phyloP scores from a whole-genome alignment of 1,284 basidiomycete species.

The Ustilago trichophora region DNA sequence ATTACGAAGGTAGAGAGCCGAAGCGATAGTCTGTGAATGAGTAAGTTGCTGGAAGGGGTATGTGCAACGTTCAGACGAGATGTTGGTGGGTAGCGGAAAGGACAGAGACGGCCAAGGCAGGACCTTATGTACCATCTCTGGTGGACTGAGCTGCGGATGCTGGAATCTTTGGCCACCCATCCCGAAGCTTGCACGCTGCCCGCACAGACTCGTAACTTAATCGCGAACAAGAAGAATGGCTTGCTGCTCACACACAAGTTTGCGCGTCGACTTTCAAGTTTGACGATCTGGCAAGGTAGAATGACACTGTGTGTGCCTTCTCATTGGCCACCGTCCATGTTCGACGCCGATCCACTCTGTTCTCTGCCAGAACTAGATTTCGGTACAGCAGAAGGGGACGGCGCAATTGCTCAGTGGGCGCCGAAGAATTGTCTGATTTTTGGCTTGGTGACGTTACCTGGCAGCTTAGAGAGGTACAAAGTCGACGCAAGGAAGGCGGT shows the following conservation, averaged over 20 bases:
- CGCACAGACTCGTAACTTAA: conserved; percentile 14
- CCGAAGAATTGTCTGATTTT: too few species aligned
- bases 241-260: conserved; percentile 6
- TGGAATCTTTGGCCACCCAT: conserved; percentile 16
- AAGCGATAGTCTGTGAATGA: conserved; percentile 24
- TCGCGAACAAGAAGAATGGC: conserved; percentile 3
- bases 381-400: too few species aligned
- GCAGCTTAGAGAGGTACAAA: too few species aligned
- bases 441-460: conserved; percentile 18
- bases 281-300: too few species aligned
- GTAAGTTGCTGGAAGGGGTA: conserved; percentile 31
- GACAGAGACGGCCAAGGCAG: neutral
- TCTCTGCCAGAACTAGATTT: too few species aligned
- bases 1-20: neutral
- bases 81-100: conserved; percentile 3
- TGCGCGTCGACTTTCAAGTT: conserved; percentile 34
- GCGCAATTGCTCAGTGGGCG: too few species aligned
- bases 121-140: conserved; percentile 38
- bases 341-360: too few species aligned
- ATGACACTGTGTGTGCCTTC: too few species aligned
- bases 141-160: too few species aligned
- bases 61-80: conserved; percentile 42
- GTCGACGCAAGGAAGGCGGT: conserved; percentile 39
- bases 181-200: neutral
- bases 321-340: too few species aligned